phyloP scores from a whole-genome alignment of 2,329 filamentous ascomycete species.

The Stachybotrys echinatus region DNA sequence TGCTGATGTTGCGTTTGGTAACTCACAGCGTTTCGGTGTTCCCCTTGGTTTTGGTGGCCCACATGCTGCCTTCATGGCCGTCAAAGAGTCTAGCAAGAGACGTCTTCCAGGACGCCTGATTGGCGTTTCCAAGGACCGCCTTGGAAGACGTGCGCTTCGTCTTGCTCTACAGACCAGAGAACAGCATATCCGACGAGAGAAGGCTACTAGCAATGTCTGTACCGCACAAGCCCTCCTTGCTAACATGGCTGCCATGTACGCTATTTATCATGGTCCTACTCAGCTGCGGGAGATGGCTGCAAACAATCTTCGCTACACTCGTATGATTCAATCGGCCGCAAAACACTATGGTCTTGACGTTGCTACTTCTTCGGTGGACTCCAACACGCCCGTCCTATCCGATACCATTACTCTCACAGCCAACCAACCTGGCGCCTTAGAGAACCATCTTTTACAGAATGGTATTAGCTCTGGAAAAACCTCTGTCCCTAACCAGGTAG shows the following conservation, averaged over 20 bases:
- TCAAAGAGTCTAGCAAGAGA: conserved; percentile 84
- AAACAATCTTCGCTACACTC: conserved; percentile 65
- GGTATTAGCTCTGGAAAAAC: conserved; percentile 74
- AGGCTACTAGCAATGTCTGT: conserved; percentile 96
- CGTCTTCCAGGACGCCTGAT: conserved; percentile 90
- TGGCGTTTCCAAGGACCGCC: conserved; percentile 84
- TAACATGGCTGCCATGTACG: conserved; percentile 95
- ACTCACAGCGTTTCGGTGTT: conserved; percentile 84
- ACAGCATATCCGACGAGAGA: conserved; percentile 93
- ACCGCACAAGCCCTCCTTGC: conserved; percentile 90
- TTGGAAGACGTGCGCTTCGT: conserved; percentile 75
- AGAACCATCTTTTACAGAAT: conserved; percentile 39
- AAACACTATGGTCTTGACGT: conserved; percentile 59
- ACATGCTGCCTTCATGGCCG: conserved; percentile 95
- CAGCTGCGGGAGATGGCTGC: conserved; percentile 81
- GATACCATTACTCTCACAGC: conserved; percentile 72
- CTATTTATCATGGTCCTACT: conserved; percentile 83
- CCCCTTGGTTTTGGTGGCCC: conserved; percentile 89
- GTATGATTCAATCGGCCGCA: conserved; percentile 62
- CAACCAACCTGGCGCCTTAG: conserved; percentile 14
- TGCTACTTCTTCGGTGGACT: conserved; percentile 48
- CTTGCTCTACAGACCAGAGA: conserved; percentile 88
- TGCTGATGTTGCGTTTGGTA: conserved; percentile 92
- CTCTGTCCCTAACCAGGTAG: conserved; percentile 14
- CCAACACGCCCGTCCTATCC: conserved; percentile 59